phyloP scores from a whole-genome alignment of 768 basidiomycete genomes.

The Boletus edulis region DNA sequence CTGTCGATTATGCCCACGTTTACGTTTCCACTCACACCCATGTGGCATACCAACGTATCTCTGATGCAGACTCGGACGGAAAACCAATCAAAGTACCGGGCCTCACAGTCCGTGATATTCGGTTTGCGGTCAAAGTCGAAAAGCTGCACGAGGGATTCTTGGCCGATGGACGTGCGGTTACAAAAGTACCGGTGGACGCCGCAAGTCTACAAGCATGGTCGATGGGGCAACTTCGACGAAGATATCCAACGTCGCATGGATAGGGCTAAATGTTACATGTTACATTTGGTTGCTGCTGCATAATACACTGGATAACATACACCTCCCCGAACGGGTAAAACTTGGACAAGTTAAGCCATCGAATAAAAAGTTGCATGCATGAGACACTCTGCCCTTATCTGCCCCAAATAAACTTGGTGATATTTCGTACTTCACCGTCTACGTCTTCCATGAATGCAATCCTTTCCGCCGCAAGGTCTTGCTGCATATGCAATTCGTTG shows the following conservation, averaged over 20 bases:
- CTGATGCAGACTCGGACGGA: constrained; percentile 6
- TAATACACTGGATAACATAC: constrained; percentile 8
- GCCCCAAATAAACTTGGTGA: constrained; percentile 32
- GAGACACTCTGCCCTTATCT: constrained; percentile 5
- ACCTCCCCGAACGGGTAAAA: neutral
- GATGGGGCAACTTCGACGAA: constrained; percentile 21
- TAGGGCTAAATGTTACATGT: neutral
- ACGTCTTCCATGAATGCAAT: constrained; percentile 35
- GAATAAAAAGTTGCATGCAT: neutral
- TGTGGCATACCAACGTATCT: constrained; percentile 16
- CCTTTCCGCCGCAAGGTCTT: constrained; percentile 51
- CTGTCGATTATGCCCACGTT: constrained; percentile 22
- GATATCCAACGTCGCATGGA: constrained; percentile 13
- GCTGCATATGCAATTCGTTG: constrained; percentile 61
- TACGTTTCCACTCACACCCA: constrained; percentile 28
- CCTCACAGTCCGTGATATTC: constrained; percentile 50
- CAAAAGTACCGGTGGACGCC: constrained; percentile 17
- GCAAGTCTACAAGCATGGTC: constrained; percentile 19
- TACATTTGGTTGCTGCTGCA: neutral
- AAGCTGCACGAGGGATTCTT: constrained; percentile 26
- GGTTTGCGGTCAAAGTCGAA: constrained; percentile 47
- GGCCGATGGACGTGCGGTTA: constrained; percentile 17
- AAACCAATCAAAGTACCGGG: constrained; percentile 32
- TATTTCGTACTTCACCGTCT: constrained; percentile 20
- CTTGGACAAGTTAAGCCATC: neutral